A percentile compares a stretch with the other conserved stretches of the same genome.
These are phyloP conservation scores for Neltuma alba DNA, from an alignment of 306 rosid species.

Conservation along the genomic window DNA sequence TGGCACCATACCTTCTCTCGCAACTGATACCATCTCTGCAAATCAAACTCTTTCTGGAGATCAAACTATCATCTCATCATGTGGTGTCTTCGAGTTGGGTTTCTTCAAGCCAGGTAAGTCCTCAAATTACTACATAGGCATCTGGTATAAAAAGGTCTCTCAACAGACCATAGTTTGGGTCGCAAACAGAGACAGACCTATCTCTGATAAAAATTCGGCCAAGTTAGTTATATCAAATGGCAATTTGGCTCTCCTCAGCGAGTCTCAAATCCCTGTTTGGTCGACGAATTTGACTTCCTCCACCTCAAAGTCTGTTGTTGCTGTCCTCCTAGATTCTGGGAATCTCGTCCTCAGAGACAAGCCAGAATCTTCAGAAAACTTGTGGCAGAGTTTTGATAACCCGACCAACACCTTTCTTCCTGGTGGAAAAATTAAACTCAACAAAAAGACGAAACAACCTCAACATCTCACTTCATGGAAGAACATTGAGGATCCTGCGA, in stretches of 20 bases:
- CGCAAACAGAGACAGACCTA: constrained; percentile 64
- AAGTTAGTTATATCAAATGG: constrained; percentile 33
- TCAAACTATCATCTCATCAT: constrained; percentile 56
- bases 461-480: constrained; percentile 56
- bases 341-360: constrained; percentile 52
- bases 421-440: constrained; percentile 41
- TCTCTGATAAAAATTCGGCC: constrained; percentile 49
- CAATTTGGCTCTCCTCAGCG: constrained; percentile 53
- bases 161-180: constrained; percentile 51
- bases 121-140: constrained; percentile 55
- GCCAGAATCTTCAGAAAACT: constrained; percentile 30
- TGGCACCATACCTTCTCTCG: constrained; percentile 32
- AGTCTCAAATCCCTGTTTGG: constrained; percentile 52
- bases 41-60: constrained; percentile 62
- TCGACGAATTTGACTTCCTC: constrained; percentile 54
- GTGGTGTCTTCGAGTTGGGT: constrained; percentile 57
- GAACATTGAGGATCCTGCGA: constrained; percentile 39
- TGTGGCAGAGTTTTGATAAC: constrained; percentile 71
- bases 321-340: constrained; percentile 51
- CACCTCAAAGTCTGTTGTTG: constrained; percentile 35
- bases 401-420: constrained; percentile 58
- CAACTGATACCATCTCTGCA: constrained; percentile 48
- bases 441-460: constrained; percentile 40
- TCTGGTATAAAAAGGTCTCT: constrained; percentile 56
- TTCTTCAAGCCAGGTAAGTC: constrained; percentile 54